Percentiles rank a stretch among this genome's conserved stretches.
Evolutionary conservation across 805 yeast genomes (phyloP).

Genomic region (Candida pseudoglaebosa): DNA sequence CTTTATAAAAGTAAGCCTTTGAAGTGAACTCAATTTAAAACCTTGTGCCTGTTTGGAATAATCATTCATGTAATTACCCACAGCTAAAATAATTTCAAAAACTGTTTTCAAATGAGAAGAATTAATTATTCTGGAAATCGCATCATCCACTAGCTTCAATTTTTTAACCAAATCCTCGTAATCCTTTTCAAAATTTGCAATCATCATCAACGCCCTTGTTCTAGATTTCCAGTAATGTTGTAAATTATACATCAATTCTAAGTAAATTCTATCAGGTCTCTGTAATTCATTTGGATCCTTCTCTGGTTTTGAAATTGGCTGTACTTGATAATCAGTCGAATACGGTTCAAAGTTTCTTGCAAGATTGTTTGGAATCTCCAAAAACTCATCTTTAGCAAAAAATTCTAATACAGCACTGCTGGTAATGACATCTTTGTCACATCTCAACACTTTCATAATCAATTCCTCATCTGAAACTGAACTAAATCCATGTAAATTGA

Average conservation of each 20-base stretch:
- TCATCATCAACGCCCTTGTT: slow-evolving; percentile 55
- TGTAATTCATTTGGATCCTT: slow-evolving; percentile 56
- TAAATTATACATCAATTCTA: slow-evolving; percentile 65
- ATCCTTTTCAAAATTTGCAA: slow-evolving; percentile 59
- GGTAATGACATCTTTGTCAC: slow-evolving; percentile 52
- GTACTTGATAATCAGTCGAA: slow-evolving; percentile 44
- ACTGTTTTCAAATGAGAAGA: slow-evolving; percentile 55
- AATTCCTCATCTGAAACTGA: slow-evolving; percentile 51
- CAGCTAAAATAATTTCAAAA: slow-evolving; percentile 61
- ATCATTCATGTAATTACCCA: slow-evolving; percentile 81
- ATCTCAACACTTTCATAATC: slow-evolving; percentile 49
- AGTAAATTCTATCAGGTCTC: slow-evolving; percentile 65
- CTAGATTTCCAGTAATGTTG: slow-evolving; percentile 71
- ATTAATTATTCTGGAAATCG: slow-evolving; percentile 48
- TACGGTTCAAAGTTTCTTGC: slow-evolving; percentile 62
- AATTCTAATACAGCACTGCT: slow-evolving; percentile 65
- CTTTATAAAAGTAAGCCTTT: slow-evolving; percentile 67
- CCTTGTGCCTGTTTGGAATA: slow-evolving; percentile 64
- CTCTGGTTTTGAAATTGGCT: slow-evolving; percentile 37
- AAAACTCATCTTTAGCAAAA: slow-evolving; percentile 61
- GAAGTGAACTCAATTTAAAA: slow-evolving; percentile 65
- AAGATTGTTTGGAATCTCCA: slow-evolving; percentile 53
- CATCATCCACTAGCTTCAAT: slow-evolving; percentile 55
- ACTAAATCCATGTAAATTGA: slow-evolving; percentile 65
- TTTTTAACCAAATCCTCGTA: slow-evolving; percentile 57